Evolutionary conservation across 2,329 filamentous ascomycete genomes (phyloP), one percentile per base, ranked within the genome.

Genomic region (Verticillium tricorpus): DNA sequence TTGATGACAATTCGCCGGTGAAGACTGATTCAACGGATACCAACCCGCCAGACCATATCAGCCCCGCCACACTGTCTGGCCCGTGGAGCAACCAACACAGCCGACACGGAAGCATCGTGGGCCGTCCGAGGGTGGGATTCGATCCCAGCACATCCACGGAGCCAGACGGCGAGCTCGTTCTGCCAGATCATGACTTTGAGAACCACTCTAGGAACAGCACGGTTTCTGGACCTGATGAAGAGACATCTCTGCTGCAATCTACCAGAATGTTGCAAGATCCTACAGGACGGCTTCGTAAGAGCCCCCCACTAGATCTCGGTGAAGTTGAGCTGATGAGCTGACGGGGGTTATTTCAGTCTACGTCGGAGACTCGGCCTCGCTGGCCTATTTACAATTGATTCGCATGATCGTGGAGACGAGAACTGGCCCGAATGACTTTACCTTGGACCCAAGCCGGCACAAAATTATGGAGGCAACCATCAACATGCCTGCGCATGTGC

Each of bases 311-410:
- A n/a, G 22, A 22, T 50, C 31, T 22, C 40, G 35, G 34, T 12
- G 22, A 14, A 7, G 8, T 25, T 35, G 19, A 39, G 15, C 68
- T 69, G 54, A 70, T 35, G 19, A 39, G 15, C 68, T 69, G 54
- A 70, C 62, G 63, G 50, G 59, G 1, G 9, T 22, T 5, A 22
- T 22, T 34, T 1, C 35, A 85, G 83, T 86, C 28, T 88, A 87
- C 64, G 78, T 88, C 63, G 86, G 86, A n/a, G 84, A 88, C 65
- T 85, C 86, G 2, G 85, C 85, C 1, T 84, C 84, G 0, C 74
- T 88, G 6, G 85, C 86, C 0, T 88, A 85, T 66, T 74, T 89
- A 3, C 83, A 88, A 61, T 74, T 85, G 55, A 80, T 89, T 19
- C 82, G 86, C 11, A 82, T 84, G 73, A 82, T 88, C 66, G 84